Evolutionary conservation across 352 stramenopile species (phyloP), one percentile per base, ranked within the genome.

Genomic region (Pythium plurisporium): DNA sequence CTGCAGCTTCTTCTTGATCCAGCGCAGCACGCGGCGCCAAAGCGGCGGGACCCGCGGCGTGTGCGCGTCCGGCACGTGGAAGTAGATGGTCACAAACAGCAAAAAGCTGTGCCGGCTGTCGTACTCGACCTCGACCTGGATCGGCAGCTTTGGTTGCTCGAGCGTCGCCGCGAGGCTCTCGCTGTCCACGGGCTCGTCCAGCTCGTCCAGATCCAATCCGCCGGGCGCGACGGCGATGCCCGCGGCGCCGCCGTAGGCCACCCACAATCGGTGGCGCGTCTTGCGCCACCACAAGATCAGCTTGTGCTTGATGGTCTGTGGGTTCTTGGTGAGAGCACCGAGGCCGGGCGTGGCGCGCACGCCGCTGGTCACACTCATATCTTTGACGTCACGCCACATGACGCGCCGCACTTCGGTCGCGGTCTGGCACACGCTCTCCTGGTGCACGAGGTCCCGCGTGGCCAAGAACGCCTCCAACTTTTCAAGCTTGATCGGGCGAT

Each of bases 41-140:
- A 36, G 30, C 23, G 50, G 38, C 50, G 50, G 17, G 0, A 5
- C 14, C 20, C 25, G 36, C 12, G 37, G 37, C 37, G 40, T 49
- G 50, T 58, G 50, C 37, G 31, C 7, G 50, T 63, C 38, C 20
- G 55, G 59, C 4, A 70, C 44, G 15, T 71, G 73, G 42, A 82
- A 81, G 33, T 69, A 70, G 55, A 86, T 79, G 20, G 58, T 76
- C 38, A 81, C 69, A 20, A 76, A 77, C n/a, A 82, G 68, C 33
- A 84, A 23, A 30, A 79, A 84, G 11, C 67, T 73, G 33, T 81
- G 70, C 22, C 73, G 72, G 52, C 73, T 80, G 49, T 86, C 55
- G 56, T 88, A 79, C 55, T 82, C 66, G 9, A 90, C 73, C 47
- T 94, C 86, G 5, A 98, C 76, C 45, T 80, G 72, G 12, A 96